Evolutionary conservation across 2,329 filamentous ascomycete genomes (phyloP), one percentile per base, ranked within the genome.

Genomic region (Scortechinia acanthostroma): DNA sequence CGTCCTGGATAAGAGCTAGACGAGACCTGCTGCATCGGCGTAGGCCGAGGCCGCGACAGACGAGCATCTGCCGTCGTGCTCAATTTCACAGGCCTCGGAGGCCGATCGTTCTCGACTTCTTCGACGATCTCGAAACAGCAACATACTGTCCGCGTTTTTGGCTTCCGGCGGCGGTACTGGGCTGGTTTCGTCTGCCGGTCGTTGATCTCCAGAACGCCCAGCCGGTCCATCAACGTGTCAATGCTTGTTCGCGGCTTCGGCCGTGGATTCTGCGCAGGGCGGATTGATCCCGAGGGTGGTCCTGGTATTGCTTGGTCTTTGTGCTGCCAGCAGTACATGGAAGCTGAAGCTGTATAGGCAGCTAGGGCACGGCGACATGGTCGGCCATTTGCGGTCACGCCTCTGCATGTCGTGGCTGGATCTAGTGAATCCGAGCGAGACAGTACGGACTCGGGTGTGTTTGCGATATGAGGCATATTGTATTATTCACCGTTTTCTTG

Each of bases 381-480:
- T 19, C 35, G 35, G 20, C 35, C 35, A 6, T 40, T 10, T 13
- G 10, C 10, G 10, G 35, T 40, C 6, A 40, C 13, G 35, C 35
- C 35, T 40, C 17, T 40, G 20, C 35, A 40, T 40, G 35, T 40
- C 35, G 35, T 40, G 6, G 35, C 35, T 40, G 35, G 35, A 40
- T 40, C 17, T 19, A 10, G 17, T 13, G 35, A 40, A 40, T 40
- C 35, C 6, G 35, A 10, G 35, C 35, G 35, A 47, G 75, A 76
- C 47, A 96, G 70, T 21, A 85, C 68, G 17, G 86, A 84, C 69
- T 96, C 91, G 51, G 91, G 91, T n/a, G 35, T 40, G 17, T 40
- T 40, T 10, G 35, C 14, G 35, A 19, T 40, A 10, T 19, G 35
- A 40, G 35, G n/a, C n/a, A n/a, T n/a, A n/a, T n/a, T n/a, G n/a